phyloP scores from a whole-genome alignment of 352 stramenopile species.

The Phytophthora podocarpi region DNA sequence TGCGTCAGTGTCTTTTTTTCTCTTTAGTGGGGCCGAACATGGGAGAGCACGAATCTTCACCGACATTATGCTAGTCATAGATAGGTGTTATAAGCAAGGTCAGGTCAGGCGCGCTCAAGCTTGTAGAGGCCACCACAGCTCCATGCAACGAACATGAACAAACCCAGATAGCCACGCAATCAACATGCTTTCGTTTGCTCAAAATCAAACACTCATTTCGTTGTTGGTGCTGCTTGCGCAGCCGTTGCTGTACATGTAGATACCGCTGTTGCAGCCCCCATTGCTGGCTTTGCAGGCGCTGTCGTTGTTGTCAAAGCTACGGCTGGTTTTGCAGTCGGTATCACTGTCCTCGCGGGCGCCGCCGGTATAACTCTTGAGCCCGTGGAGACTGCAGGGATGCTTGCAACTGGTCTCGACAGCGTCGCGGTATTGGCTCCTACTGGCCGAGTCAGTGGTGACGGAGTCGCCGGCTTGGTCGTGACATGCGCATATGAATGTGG shows the following conservation, averaged over 20 bases:
- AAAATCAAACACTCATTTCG: constrained; percentile 16
- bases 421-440: neutral
- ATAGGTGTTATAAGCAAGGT: constrained; percentile 32
- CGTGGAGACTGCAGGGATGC: neutral
- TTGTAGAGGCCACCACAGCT: constrained; percentile 3
- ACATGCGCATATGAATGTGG: neutral
- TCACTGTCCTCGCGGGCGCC: neutral
- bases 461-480: neutral
- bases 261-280: neutral
- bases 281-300: constrained; percentile 1
- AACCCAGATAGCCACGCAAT: constrained; percentile 17
- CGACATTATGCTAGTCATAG: constrained; percentile 28
- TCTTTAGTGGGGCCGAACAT: constrained; percentile 12
- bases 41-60: constrained; percentile 1
- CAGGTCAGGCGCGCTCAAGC: constrained; percentile 11
- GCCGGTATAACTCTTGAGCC: neutral
- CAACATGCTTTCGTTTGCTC: constrained; percentile 15
- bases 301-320: neutral
- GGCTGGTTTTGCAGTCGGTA: neutral
- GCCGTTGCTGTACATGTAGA: too few relatives aligned
- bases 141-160: constrained; percentile 20
- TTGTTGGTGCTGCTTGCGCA: neutral
- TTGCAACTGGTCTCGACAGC: constrained; percentile 4
- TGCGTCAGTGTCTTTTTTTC: constrained; percentile 26
- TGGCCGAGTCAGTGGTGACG: neutral